phyloP scores from a whole-genome alignment of 345 rosid genomes.

The Syzygium grande region DNA sequence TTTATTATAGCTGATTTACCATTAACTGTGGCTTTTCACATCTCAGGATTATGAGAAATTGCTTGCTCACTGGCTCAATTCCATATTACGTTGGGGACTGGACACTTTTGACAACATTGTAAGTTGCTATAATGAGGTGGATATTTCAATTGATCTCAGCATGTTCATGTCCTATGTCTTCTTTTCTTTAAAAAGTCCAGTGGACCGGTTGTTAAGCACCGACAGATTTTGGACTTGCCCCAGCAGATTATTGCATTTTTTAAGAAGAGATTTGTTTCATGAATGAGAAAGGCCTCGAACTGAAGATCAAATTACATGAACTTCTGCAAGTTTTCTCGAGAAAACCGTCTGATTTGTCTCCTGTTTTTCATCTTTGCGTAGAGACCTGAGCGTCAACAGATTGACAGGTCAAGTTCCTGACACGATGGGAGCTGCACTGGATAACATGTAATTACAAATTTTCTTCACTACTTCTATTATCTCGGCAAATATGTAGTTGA shows the following conservation, averaged over 20 bases:
- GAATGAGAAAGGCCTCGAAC: not conserved
- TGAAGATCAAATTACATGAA: not conserved
- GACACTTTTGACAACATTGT: conserved; percentile 30
- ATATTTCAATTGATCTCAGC: not conserved
- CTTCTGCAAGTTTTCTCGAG: not conserved
- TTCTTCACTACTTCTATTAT: not conserved
- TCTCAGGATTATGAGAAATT: conserved; percentile 55
- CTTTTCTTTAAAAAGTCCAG: not conserved
- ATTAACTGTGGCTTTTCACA: not conserved
- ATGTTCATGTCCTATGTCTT: not conserved
- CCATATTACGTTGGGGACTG: conserved; percentile 33
- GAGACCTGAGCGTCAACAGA: conserved; percentile 78
- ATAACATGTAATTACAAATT: conserved; percentile 37
- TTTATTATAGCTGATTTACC: not conserved
- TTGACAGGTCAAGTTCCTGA: conserved; percentile 47
- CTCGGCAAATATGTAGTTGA: not conserved
- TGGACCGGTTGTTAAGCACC: not conserved
- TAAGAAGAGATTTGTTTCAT: not conserved
- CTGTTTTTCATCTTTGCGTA: conserved; percentile 3
- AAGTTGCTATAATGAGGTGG: conserved; percentile 21
- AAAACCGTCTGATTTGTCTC: not conserved
- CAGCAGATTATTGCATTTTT: not conserved
- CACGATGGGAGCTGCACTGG: conserved; percentile 2
- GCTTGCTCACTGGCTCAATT: conserved; percentile 40
- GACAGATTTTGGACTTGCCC: not conserved